Evolutionary conservation across 1,139 yeast species (phyloP).

Genomic region (Taphrina betulina): DNA sequence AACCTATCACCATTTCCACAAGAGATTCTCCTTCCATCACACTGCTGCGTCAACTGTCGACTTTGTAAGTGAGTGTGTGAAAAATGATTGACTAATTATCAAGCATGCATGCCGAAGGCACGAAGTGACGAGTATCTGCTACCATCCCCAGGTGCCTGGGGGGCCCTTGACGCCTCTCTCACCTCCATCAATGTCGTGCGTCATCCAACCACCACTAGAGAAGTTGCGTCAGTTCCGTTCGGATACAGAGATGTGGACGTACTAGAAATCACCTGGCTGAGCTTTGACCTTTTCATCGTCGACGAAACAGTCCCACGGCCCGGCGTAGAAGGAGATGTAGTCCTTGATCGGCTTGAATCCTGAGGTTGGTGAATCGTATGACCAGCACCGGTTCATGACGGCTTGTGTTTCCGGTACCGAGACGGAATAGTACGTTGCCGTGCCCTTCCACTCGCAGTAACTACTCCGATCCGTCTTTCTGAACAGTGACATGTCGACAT

Average conservation of each 20-base stretch:
- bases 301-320: conserved; percentile 26
- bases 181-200: conserved; percentile 24
- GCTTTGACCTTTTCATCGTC: conserved; percentile 25
- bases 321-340: conserved; percentile 28
- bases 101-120: no score
- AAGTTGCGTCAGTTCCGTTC: neutral
- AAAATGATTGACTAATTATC: no score
- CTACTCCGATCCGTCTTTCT: conserved; percentile 4
- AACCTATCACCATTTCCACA: conserved; percentile 10
- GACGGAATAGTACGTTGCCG: conserved; percentile 19
- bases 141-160: conserved; percentile 30
- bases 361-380: conserved; percentile 10
- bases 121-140: neutral
- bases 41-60: no score
- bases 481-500: conserved; percentile 19
- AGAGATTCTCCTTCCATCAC: no score
- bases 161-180: conserved; percentile 25
- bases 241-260: neutral
- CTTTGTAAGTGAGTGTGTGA: no score
- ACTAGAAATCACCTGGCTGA: conserved; percentile 24
- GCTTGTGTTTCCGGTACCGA: neutral
- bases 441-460: conserved; percentile 30
- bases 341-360: conserved; percentile 22
- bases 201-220: conserved; percentile 28
- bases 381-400: conserved; percentile 26